phyloP scores from a whole-genome alignment of 768 basidiomycete species.

The Russula emetica region DNA sequence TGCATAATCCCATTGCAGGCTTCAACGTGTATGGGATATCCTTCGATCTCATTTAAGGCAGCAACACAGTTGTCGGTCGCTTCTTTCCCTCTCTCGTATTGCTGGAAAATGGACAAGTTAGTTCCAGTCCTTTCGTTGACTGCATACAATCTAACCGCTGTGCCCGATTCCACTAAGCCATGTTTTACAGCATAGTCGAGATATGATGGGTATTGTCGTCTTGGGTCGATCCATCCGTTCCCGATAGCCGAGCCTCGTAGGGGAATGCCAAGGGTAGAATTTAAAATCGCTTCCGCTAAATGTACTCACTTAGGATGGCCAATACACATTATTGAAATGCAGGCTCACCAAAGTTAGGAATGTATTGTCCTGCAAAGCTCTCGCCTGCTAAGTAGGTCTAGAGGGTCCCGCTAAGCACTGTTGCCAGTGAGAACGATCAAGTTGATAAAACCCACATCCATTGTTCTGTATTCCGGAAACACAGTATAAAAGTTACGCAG shows the following conservation, averaged over 20 bases:
- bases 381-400: conserved; percentile 96
- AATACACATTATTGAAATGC: not conserved
- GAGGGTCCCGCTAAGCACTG: not conserved
- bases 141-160: conserved; percentile 47
- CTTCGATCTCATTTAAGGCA: conserved; percentile 41
- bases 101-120: conserved; percentile 36
- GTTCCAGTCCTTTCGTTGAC: not conserved
- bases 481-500: conserved; percentile 81
- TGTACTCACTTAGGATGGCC: not conserved
- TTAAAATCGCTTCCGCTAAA: conserved; percentile 72
- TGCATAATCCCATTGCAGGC: conserved; percentile 59
- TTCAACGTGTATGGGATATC: conserved; percentile 52
- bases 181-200: conserved; percentile 80
- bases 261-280: conserved; percentile 53
- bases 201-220: conserved; percentile 84
- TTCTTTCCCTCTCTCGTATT: conserved; percentile 56
- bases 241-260: conserved; percentile 86
- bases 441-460: conserved; percentile 62
- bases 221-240: conserved; percentile 96
- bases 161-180: conserved; percentile 67
- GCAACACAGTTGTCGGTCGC: conserved; percentile 57
- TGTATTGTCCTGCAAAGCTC: conserved; percentile 96
- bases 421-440: conserved; percentile 4
- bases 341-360: conserved; percentile 82
- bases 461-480: conserved; percentile 79